Evolutionary conservation across 2,329 filamentous ascomycete species (phyloP), one percentile per base, ranked within the genome.

Genomic region (Simplicillium sp.): DNA sequence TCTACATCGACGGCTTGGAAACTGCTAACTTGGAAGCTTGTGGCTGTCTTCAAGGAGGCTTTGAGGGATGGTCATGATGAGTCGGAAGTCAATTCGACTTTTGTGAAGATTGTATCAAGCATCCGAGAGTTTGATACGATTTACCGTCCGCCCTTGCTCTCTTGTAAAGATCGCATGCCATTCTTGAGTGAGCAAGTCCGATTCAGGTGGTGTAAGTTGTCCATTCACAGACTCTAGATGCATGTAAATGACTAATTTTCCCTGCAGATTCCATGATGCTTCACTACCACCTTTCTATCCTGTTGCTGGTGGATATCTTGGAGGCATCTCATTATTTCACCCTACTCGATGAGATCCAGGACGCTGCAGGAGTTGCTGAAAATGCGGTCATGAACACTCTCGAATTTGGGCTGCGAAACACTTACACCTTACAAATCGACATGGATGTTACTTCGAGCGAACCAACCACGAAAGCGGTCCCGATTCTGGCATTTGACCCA

Each of bases 221-320:
- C 29, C 29, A 9, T 31, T 31, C 9, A 9, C 29, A 31, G 29
- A 9, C 29, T 9, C n/a, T 31, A n/a, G 29, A 31, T 31, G 29
- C 29, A 31, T 31, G 29, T 31, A 9, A 9, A 31, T 31, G n/a
- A 31, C 29, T 31, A 31, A 31, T 31, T 9, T 1, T 18, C 14
- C 13, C 3, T n/a, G 15, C 15, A 56, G 55, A 57, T 40, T 57
- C 54, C 13, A 50, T 58, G 1, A 59, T 58, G 56, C 47, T 59
- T 11, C 56, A 59, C 33, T 59, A 58, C 20, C 52, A 59, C 17
- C 48, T 59, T 5, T 57, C 56, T 44, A 58, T 59, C 7, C 33
- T 59, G 1, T 55, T 59, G 49, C 39, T 58, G 2, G 42, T 53
- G 1, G 56, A 59, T 18, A 50, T 52, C 3, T 53, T 59, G 14